Evolutionary conservation across 768 basidiomycete genomes (phyloP).

Genomic region (Collybiopsis luxurians): DNA sequence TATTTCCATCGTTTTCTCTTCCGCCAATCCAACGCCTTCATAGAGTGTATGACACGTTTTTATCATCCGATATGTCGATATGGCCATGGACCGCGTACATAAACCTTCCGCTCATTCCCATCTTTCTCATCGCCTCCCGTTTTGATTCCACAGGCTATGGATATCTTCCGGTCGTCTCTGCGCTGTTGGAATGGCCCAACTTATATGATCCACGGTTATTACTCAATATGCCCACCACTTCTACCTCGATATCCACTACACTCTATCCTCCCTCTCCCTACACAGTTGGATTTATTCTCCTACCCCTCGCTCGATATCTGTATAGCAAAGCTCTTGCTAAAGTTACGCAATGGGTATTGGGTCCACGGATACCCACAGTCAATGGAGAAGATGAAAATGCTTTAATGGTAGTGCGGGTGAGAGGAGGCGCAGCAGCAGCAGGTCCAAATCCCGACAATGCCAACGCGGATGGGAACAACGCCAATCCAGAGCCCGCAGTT

Average conservation of each 20-base stretch:
- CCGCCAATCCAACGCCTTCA: not conserved
- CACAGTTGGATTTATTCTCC: conserved; percentile 49
- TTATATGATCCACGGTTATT: conserved; percentile 14
- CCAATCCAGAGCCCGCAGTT: not conserved
- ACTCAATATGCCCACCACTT: not conserved
- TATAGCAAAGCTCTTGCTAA: conserved; percentile 41
- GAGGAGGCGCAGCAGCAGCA: conserved; percentile 20
- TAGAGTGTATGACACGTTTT: conserved; percentile 61
- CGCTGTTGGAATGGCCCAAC: conserved; percentile 47
- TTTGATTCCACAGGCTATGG: conserved; percentile 33
- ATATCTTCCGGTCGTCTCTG: conserved; percentile 38
- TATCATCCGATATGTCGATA: conserved; percentile 65
- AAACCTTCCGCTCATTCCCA: conserved; percentile 70
- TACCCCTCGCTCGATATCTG: conserved; percentile 44
- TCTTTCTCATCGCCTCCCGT: conserved; percentile 64
- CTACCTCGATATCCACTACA: conserved; percentile 15
- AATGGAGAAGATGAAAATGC: conserved; percentile 22
- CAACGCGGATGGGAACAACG: conserved; percentile 16
- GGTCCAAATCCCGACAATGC: conserved; percentile 17
- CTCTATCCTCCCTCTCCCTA: conserved; percentile 62
- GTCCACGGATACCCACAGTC: conserved; percentile 20
- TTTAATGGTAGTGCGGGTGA: conserved; percentile 26
- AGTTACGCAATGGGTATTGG: conserved; percentile 43
- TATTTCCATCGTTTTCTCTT: not conserved
- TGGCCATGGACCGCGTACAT: conserved; percentile 79